Evolutionary conservation across 2,329 filamentous ascomycete species (phyloP), one percentile per base, ranked within the genome.

Genomic region (Xylaria arbuscula): DNA sequence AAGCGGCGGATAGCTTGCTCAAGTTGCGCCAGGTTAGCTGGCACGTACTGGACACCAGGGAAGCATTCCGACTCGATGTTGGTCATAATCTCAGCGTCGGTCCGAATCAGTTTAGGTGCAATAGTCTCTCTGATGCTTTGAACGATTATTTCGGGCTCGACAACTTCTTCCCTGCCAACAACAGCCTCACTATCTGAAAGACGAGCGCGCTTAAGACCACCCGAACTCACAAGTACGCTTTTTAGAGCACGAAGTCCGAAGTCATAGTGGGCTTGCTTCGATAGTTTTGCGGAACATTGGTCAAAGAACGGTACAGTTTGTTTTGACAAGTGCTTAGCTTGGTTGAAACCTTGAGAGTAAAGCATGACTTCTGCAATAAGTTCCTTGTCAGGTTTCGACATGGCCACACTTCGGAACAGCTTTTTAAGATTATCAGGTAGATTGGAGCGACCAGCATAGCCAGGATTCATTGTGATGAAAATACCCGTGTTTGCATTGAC

Each of bases 391-490:
- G 96, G 96, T 82, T 98, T 99, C 11, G 96, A 99, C 96, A 99
- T 99, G 70, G 96, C 96, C 60, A 99, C 94, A 77, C 96, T 99
- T 78, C 97, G 91, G 89, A 99, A 99, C 48, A 99, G 86, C 83
- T 99, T 99, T 89, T 99, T 99, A 83, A 99, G 82, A 80, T 99
- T 99, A 83, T 99, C 96, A 1, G 96, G 96, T 77, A 99, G 83
- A 81, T 99, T 99, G 58, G 96, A 99, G 81, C 96, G 93, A 66
- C 96, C 96, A 62, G 96, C 96, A 82, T 99, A 99, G 61, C 96
- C 96, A 80, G 96, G 96, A 80, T 99, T 99, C 97, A 99, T 99
- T 47, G 96, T 99, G 80, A 99, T 99, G 84, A 99, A 99, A 79
- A 99, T 96, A 75, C 96, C 96, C 59, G 97, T 98, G 78, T 98